Evolutionary conservation across 768 basidiomycete species (phyloP).

Genomic region (Amanita rimosa): DNA sequence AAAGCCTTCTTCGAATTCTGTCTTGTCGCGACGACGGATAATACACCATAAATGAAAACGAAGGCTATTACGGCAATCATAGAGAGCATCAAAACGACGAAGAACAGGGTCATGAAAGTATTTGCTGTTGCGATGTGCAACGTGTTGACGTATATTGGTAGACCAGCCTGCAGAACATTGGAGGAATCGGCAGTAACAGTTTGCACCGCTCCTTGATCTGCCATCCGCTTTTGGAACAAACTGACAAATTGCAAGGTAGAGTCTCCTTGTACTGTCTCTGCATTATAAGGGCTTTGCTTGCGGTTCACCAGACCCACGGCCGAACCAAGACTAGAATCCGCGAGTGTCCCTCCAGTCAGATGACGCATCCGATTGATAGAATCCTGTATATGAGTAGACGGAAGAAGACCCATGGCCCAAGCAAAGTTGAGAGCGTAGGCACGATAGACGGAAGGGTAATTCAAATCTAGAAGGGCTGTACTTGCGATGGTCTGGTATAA

Average conservation of each 20-base stretch:
- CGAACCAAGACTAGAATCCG: constrained; percentile 44
- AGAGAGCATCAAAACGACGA: constrained; percentile 56
- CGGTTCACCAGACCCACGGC: constrained; percentile 74
- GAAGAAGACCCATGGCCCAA: constrained; percentile 76
- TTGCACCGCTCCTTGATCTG: constrained; percentile 35
- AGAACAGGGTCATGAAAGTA: constrained; percentile 84
- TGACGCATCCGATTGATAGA: constrained; percentile 79
- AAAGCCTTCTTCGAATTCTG: constrained; percentile 9
- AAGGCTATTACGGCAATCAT: constrained; percentile 46
- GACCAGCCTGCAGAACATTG: constrained; percentile 66
- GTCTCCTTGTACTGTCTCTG: background rate
- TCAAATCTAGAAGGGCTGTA: constrained; percentile 70
- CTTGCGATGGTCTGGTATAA: constrained; percentile 80
- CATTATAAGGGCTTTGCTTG: constrained; percentile 71
- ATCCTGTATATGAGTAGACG: constrained; percentile 50
- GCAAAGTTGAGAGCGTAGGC: constrained; percentile 80
- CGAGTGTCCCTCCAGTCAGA: constrained; percentile 67
- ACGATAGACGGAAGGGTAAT: constrained; percentile 79
- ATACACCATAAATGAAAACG: constrained; percentile 36
- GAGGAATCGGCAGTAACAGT: constrained; percentile 51
- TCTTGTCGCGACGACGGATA: constrained; percentile 20
- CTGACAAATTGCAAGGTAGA: background rate
- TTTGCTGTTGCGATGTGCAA: constrained; percentile 76
- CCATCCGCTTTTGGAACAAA: background rate
- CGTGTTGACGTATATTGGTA: constrained; percentile 74